Evolutionary conservation across 2,329 filamentous ascomycete species (phyloP), one percentile per base, ranked within the genome.

Genomic region (Albophoma yamanashiensis): DNA sequence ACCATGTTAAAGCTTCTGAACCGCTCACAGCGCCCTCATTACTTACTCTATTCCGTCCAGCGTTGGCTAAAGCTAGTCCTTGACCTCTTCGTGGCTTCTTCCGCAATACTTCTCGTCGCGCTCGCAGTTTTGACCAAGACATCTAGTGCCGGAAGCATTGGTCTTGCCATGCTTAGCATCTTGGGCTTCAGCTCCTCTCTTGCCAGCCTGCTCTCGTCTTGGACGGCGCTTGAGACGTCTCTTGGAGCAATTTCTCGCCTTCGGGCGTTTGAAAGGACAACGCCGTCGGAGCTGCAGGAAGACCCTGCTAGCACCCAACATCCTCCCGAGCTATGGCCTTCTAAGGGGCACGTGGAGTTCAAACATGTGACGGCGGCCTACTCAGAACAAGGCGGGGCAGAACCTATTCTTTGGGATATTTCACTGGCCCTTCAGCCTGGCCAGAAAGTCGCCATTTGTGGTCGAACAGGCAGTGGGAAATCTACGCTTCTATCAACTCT

Each of bases 41-140:
- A 83, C 61, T 71, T 82, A 0, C 71, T 83, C 12, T 76, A 71
- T 55, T 75, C 74, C 14, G 73, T 82, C 20, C 81, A 84, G 64
- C 71, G 76, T 31, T 84, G 81, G 81, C 70, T 83, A 0, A 76
- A 69, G 0, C 67, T 83, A 1, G 76, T 78, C 0, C 65, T 84
- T 4, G 78, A 81, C 61, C 66, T 82, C 31, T 67, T 81, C 1
- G 65, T 69, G 22, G 64, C 63, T 7, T 58, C 59, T 1, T 47
- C 65, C 1, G 66, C 67, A 0, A 60, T 68, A 4, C 38, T 65
- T 2, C 65, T 70, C 7, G 63, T 67, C 0, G 70, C 74, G 4
- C 66, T 82, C 3, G 74, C 77, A 0, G 75, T 78, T 1, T 42
- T 61, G 0, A 57, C 65, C 0, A 56, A 58, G 9, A 53, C 57